Base-by-base conservation (phyloP, 495 filamentous ascomycete genomes). In the Tuber aestivum region DNA sequence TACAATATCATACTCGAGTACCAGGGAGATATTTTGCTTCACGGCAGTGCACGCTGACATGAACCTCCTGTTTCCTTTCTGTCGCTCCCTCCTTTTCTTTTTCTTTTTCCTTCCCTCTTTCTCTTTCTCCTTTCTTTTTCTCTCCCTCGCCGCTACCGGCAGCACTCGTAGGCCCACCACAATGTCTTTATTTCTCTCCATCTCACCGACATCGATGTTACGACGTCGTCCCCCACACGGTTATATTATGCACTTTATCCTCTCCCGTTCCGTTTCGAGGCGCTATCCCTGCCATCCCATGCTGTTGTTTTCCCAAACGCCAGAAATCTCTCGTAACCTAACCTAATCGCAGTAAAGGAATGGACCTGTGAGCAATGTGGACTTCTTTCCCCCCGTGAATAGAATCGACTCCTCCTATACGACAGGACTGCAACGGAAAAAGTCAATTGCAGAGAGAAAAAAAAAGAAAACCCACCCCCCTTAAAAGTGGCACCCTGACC, bases 21-120 rank as follows among this genome's bases (percentile, higher is more conserved):
- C 56, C 56, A 35, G 56, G 56, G 27, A 35, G 56, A 56, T 35
- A 35, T 7, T 32, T 32, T 35, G 10, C 56, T 20, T 18, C 56
- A 35, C 56, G 56, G 56, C 56, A 65, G 56, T 65, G 56, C 27
- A 35, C 56, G 56, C 27, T 65, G 50, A n/a, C 48, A 50, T 56
- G 50, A 56, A 56, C 50, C 50, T 56, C 50, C 50, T 56, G 56
- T 65, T 65, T 65, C 56, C 56, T 65, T 32, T 32, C 35, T 65
- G 56, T 65, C 32, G 27, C 50, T 32, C 50, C n/a, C 14, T 65
- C 56, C 27, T 27, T 2, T 65, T 18, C 20, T 32, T 65, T 35
- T 12, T 16, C 32, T 18, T 32, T 32, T 2, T 20, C 35, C 6
- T 61, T 61, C 7, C 1, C 23, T 48, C 23, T 23, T 23, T 23